Conservation (phyloP, 257 asterid genomes). For the Striga asiatica region DNA sequence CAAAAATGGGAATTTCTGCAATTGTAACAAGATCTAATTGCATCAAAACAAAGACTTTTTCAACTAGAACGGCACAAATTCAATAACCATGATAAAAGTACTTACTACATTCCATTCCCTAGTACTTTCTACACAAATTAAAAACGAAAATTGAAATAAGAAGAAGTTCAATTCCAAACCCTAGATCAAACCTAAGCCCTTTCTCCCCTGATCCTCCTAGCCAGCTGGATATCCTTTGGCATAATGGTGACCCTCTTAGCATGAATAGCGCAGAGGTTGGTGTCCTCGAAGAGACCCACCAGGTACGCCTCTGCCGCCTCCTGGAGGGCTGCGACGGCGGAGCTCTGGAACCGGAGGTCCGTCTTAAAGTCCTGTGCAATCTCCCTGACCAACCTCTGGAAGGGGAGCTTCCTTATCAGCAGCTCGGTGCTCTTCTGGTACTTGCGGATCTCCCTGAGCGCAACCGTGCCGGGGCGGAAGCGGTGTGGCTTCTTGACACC, state of each 20-base stretch:
- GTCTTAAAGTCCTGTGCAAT: constrained; percentile 31
- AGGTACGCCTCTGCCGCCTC: constrained; percentile 34
- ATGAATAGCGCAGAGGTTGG: constrained; percentile 25
- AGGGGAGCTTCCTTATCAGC: constrained; percentile 22
- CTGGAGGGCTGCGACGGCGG: constrained; percentile 26
- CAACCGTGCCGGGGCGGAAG: constrained; percentile 29
- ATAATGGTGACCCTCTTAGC: constrained; percentile 27
- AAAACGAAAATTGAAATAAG: neutral
- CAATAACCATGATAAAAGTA: too few relatives aligned
- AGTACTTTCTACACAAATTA: neutral
- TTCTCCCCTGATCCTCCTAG: constrained; percentile 30
- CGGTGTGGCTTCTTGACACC: constrained; percentile 34
- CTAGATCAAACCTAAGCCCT: constrained; percentile 16
- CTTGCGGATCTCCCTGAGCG: constrained; percentile 26
- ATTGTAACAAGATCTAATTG: too few relatives aligned
- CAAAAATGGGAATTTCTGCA: too few relatives aligned
- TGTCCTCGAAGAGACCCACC: constrained; percentile 27
- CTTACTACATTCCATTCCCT: neutral
- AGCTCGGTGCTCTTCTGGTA: constrained; percentile 29
- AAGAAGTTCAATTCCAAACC: neutral
- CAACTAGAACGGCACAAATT: neutral
- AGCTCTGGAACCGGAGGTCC: constrained; percentile 27
- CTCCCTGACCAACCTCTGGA: constrained; percentile 28
- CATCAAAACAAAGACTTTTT: too few relatives aligned
- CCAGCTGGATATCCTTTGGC: constrained; percentile 30